These are phyloP conservation scores for Fusarium dimerum DNA, from an alignment of 2,329 filamentous ascomycete genomes.

Conservation along the genomic window DNA sequence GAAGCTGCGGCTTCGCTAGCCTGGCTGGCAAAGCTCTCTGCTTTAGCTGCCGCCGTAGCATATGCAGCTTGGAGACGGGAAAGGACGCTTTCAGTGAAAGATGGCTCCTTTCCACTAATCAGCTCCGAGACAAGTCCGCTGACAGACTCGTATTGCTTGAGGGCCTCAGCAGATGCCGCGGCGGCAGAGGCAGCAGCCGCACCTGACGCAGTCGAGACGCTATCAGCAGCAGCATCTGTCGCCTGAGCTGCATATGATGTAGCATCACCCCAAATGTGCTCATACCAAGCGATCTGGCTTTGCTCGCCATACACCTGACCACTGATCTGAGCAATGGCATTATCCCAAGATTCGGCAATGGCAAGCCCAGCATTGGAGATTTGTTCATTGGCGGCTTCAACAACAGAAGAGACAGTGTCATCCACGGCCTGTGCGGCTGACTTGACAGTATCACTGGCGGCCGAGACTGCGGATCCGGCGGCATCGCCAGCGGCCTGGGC, in stretches of 20 bases:
- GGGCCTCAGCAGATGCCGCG: conserved; percentile 61
- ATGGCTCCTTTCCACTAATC: conserved; percentile 73
- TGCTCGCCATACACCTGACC: conserved; percentile 70
- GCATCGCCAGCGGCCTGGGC: conserved; percentile 50
- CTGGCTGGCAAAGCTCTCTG: conserved; percentile 44
- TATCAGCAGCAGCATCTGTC: conserved; percentile 44
- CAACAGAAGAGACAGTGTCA: conserved; percentile 40
- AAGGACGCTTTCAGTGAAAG: conserved; percentile 80
- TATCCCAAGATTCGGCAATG: conserved; percentile 43
- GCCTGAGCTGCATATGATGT: conserved; percentile 62
- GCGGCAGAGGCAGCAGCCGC: conserved; percentile 56
- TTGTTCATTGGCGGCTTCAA: conserved; percentile 47
- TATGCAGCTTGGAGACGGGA: conserved; percentile 71
- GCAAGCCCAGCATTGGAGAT: conserved; percentile 39
- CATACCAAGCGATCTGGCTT: conserved; percentile 58
- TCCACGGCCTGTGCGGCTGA: conserved; percentile 42
- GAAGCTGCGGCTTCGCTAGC: conserved; percentile 36
- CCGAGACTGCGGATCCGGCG: conserved; percentile 48
- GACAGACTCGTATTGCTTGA: conserved; percentile 68
- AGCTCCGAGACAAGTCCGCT: conserved; percentile 75
- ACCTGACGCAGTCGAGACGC: conserved; percentile 38
- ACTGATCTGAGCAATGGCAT: conserved; percentile 62
- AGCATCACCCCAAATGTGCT: conserved; percentile 47
- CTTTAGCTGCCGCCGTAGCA: conserved; percentile 62
- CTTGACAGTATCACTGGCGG: conserved; percentile 45